These are phyloP conservation scores for Aspergillus vadensis DNA, from an alignment of 2,329 filamentous ascomycete species.

Conservation along the genomic window DNA sequence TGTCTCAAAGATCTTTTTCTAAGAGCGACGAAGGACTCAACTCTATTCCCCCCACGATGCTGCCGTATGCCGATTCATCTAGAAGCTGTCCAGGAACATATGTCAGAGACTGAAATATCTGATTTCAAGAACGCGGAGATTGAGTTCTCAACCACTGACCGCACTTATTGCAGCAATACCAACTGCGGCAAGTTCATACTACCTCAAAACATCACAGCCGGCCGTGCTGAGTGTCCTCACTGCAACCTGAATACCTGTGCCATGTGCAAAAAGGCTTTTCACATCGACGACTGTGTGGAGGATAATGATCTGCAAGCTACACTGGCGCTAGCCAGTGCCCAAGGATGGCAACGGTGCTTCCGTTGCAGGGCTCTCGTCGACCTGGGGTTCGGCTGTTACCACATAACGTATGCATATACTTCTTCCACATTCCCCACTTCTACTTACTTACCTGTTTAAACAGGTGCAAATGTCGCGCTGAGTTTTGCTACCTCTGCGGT, in stretches of 20 bases:
- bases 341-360: constrained; percentile 7
- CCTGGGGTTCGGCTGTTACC: constrained; percentile 6
- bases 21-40: constrained; percentile 3
- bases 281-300: constrained; percentile 1
- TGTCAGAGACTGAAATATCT: not conserved
- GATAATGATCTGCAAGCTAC: constrained; percentile 8
- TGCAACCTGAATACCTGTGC: constrained; percentile 1
- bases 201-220: not conserved
- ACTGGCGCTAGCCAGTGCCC: not conserved
- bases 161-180: constrained; percentile 8
- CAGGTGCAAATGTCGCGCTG: constrained; percentile 11
- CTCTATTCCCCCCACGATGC: constrained; percentile 11
- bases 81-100: not conserved
- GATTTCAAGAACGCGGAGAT: not conserved
- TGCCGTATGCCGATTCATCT: constrained; percentile 9
- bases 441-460: not conserved
- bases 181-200: constrained; percentile 5
- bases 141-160: constrained; percentile 6
- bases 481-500: constrained; percentile 13
- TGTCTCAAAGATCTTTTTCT: constrained; percentile 8
- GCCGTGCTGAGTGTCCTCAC: not conserved
- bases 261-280: not conserved
- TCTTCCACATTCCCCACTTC: not conserved
- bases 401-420: constrained; percentile 8
- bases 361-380: constrained; percentile 4